Percentiles rank a stretch among this genome's conserved stretches.
Evolutionary conservation across 306 rosid species (phyloP).

Genomic region (Corylus avellana): DNA sequence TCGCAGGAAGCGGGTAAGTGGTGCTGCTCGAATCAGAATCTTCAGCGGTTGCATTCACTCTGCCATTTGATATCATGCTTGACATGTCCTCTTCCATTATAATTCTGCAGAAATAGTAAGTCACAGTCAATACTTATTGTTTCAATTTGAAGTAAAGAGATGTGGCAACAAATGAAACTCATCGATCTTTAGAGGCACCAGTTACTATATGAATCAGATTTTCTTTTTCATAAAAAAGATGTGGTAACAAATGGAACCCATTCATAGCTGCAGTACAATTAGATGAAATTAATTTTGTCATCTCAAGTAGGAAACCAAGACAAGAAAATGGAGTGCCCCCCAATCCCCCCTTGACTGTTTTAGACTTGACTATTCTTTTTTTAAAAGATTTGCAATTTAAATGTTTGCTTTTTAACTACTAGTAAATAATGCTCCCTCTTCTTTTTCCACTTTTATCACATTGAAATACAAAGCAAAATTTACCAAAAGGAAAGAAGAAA

Average conservation of each 20-base stretch:
- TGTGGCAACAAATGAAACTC: background rate
- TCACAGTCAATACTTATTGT: background rate
- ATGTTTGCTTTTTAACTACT: background rate
- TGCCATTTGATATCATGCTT: slow-evolving; percentile 27
- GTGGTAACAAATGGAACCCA: too few species aligned
- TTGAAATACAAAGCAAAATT: too few species aligned
- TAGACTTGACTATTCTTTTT: background rate
- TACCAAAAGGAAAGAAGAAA: background rate
- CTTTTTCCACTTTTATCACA: too few species aligned
- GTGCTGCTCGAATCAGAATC: slow-evolving; percentile 28
- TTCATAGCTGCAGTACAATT: background rate
- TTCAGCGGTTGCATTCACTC: slow-evolving; percentile 7
- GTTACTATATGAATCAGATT: background rate
- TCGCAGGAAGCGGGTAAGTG: slow-evolving; percentile 1
- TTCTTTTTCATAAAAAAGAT: background rate
- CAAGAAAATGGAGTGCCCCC: background rate
- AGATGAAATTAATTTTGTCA: background rate
- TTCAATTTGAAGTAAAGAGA: background rate
- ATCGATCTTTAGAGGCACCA: background rate
- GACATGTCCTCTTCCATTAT: slow-evolving; percentile 37
- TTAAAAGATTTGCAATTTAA: background rate
- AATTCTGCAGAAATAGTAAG: slow-evolving; percentile 27
- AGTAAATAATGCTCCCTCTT: too few species aligned
- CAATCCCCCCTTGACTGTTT: background rate
- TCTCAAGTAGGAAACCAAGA: background rate